Base-by-base conservation (phyloP, 2,329 filamentous ascomycete genomes). In the Cladosporium phlei region DNA sequence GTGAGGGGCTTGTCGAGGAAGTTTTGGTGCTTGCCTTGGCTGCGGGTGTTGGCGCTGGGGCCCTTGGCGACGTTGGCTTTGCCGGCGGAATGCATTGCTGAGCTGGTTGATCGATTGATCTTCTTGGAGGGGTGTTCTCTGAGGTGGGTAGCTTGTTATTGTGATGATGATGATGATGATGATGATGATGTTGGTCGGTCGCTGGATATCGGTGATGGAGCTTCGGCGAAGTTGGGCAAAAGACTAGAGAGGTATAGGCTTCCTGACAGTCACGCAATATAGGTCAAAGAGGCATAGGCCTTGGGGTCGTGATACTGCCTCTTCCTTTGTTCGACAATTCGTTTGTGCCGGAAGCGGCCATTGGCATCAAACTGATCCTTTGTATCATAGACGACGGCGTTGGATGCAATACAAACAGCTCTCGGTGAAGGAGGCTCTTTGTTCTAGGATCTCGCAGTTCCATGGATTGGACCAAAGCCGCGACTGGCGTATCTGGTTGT, bases 1-100 rank as follows among this genome's bases (percentile, higher is more conserved):
- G 38, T 42, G 14, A 42, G 38, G 24, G 38, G 38, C 38, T 42
- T 42, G 19, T 42, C 33, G 17, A 42, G 38, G 17, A 42, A 42
- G 28, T 42, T 28, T 22, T 42, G 38, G 20, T 42, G 38, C 28
- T 42, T 42, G 38, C 28, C 17, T 5, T 27, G 28, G 20, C 27
- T 42, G 8, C 38, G 32, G 1, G 38, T 32, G 19, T 32, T 42
- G 28, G 28, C 19, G 27, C 20, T 32, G 10, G 38, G 38, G 38
- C 38, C 38, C 20, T 33, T 32, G 12, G 28, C 7, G 19, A 42
- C 38, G 38, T 42, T 42, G 20, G 27, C 28, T 32, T 42, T 42
- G 24, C 27, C 38, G 8, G 27, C 38, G 8, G 27, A 32, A 29
- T 19, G 38, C 38, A 42, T 42, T n/a, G n/a, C n/a, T n/a, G n/a